Evolutionary conservation across 2,329 filamentous ascomycete genomes (phyloP).

Genomic region (Xylariomycetidae sp.): DNA sequence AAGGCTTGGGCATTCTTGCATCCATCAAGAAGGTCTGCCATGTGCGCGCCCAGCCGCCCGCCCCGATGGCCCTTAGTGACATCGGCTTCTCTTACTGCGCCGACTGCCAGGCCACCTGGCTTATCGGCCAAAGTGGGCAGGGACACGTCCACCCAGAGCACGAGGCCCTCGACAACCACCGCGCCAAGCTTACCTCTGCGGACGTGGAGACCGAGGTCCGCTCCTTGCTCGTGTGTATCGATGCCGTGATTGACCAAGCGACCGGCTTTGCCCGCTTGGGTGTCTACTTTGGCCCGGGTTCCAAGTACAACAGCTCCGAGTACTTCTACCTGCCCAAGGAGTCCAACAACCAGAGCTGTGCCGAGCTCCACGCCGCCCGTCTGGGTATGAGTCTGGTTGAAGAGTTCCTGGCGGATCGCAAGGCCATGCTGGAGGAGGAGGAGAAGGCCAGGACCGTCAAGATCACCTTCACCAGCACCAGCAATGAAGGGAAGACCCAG

Average conservation of each 20-base stretch:
- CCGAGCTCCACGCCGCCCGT: constrained; percentile 1
- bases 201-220: not conserved
- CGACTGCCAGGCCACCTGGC: constrained; percentile 6
- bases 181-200: not conserved
- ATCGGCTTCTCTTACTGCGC: constrained; percentile 2
- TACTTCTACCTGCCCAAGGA: not conserved
- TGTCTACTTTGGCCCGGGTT: constrained; percentile 6
- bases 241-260: not conserved
- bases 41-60: constrained; percentile 1
- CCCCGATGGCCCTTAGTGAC: not conserved
- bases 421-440: not conserved
- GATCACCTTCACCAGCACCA: not conserved
- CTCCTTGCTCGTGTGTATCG: constrained; percentile 5
- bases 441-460: not conserved
- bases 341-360: not conserved
- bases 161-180: not conserved
- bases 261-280: not conserved
- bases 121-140: not conserved
- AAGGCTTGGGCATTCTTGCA: not conserved
- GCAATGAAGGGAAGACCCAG: not conserved
- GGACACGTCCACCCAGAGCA: constrained; percentile 2
- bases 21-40: not conserved
- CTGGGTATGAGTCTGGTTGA: not conserved
- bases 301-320: constrained; percentile 5
- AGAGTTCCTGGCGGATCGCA: not conserved